Conservation (phyloP, 257 asterid genomes). For the Cinchona pubescens region DNA sequence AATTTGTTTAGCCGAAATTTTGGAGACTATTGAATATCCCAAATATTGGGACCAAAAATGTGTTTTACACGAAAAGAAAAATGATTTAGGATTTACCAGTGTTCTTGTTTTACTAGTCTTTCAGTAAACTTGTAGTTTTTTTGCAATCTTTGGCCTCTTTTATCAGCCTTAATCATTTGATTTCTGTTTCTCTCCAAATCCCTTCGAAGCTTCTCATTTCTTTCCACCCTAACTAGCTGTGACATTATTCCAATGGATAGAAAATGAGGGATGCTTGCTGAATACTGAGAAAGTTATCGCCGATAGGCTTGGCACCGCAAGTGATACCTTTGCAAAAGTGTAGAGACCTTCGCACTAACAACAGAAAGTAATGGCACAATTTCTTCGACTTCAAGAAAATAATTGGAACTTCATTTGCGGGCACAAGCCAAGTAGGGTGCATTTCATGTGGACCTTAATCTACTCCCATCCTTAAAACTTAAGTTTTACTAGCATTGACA, state of each 20-base stretch:
- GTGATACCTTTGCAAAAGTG: neutral
- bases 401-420: neutral
- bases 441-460: no score
- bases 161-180: neutral
- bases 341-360: neutral
- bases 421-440: no score
- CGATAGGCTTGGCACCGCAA: no score
- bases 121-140: no score
- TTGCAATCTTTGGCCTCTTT: neutral
- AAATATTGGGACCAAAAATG: no score
- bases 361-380: neutral
- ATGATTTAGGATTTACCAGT: no score
- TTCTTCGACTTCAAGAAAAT: neutral
- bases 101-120: no score
- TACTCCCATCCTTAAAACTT: neutral
- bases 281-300: neutral
- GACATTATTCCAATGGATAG: neutral
- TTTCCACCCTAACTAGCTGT: neutral
- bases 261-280: neutral
- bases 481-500: slow-evolving; percentile 6
- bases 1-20: no score
- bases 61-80: no score
- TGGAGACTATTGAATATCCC: no score
- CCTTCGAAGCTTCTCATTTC: neutral
- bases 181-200: neutral